Evolutionary conservation across 2,329 filamentous ascomycete species (phyloP).

Genomic region (Fusarium devonianum): DNA sequence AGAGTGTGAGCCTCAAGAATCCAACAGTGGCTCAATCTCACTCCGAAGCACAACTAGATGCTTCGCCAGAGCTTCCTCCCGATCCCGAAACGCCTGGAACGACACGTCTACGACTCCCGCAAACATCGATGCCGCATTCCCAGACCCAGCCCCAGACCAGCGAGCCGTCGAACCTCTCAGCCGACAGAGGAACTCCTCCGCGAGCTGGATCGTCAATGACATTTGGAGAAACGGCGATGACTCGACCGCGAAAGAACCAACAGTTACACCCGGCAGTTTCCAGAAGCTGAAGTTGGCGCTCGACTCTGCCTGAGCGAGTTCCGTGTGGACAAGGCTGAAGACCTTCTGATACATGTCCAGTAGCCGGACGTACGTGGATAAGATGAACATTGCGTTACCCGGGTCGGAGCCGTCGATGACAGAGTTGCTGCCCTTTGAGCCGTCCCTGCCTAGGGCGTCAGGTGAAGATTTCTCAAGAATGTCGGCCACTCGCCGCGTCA

Average conservation of each 20-base stretch:
- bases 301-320: conserved; percentile 43
- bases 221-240: conserved; percentile 52
- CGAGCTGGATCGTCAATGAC: conserved; percentile 52
- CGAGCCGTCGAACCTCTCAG: conserved; percentile 45
- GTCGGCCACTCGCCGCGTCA: conserved; percentile 49
- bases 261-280: conserved; percentile 51
- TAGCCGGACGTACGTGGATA: conserved; percentile 50
- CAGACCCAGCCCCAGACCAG: conserved; percentile 37
- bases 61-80: conserved; percentile 46
- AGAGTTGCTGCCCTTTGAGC: conserved; percentile 11
- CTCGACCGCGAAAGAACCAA: conserved; percentile 51
- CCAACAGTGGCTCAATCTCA: conserved; percentile 46
- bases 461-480: conserved; percentile 42
- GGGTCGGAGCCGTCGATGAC: conserved; percentile 45
- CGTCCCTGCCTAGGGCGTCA: conserved; percentile 7
- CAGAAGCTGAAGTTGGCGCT: conserved; percentile 46
- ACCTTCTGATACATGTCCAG: conserved; percentile 52
- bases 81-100: conserved; percentile 43
- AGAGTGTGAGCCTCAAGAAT: conserved; percentile 36
- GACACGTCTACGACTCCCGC: conserved; percentile 45
- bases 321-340: conserved; percentile 47
- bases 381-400: conserved; percentile 49
- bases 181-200: conserved; percentile 50
- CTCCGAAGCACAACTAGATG: conserved; percentile 45
- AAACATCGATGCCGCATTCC: conserved; percentile 43